A percentile compares a stretch with the other conserved stretches of the same genome.
phyloP scores from a whole-genome alignment of 176 grass and related monocot genomes.

The Eremochloa ophiuroides region DNA sequence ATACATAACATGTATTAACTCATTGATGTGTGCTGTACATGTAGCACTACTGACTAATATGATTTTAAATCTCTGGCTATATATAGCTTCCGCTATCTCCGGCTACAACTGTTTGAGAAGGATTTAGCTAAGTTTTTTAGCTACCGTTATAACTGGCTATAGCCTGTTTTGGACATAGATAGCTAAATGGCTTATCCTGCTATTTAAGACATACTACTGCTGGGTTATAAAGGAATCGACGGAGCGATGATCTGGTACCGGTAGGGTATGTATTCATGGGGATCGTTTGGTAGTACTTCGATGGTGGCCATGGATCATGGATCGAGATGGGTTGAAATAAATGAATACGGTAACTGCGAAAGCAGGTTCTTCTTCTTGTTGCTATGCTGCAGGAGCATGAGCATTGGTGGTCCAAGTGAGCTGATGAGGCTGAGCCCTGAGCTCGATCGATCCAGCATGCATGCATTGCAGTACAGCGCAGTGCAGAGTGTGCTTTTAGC shows the following conservation, averaged over 20 bases:
- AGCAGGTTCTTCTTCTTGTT: slow-evolving; percentile 35
- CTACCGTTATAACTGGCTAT: no score
- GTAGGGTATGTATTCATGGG: background rate
- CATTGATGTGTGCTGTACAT: no score
- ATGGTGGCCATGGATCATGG: background rate
- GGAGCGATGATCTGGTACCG: background rate
- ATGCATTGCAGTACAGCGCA: background rate
- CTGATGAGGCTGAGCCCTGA: background rate
- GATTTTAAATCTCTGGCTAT: no score
- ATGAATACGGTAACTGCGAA: background rate
- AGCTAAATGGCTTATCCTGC: no score
- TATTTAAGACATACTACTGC: no score
- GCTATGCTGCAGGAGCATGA: background rate
- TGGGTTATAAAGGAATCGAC: background rate
- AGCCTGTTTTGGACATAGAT: no score
- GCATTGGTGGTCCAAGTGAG: slow-evolving; percentile 5
- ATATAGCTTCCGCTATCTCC: no score
- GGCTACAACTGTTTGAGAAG: no score
- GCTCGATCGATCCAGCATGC: background rate
- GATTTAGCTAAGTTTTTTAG: no score
- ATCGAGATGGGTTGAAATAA: slow-evolving; percentile 4
- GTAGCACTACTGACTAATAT: no score
- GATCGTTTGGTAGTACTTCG: background rate
- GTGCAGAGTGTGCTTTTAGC: background rate
- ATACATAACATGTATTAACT: no score